These are phyloP conservation scores for Crassisporium funariophilum DNA, from an alignment of 768 basidiomycete genomes.

Conservation along the genomic window DNA sequence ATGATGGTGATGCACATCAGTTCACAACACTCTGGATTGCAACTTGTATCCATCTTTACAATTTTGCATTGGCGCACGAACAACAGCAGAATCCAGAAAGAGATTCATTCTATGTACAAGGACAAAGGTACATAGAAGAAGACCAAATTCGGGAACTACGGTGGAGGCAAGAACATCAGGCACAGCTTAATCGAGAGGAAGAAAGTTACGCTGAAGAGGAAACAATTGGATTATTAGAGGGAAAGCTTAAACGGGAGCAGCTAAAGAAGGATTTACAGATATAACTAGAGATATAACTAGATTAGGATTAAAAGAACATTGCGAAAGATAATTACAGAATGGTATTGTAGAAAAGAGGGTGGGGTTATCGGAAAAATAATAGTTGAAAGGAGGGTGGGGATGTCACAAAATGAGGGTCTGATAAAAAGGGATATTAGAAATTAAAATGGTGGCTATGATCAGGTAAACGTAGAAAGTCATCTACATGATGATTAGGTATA, in stretches of 20 bases:
- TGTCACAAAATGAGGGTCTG: no score
- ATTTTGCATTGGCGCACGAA: conserved; percentile 29
- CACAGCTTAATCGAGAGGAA: conserved; percentile 6
- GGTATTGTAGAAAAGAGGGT: background rate
- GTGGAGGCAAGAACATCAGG: conserved; percentile 3
- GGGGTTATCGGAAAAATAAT: no score
- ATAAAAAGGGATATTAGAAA: background rate
- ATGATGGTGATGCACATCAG: conserved; percentile 11
- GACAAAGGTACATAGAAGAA: conserved; percentile 6
- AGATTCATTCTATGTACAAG: conserved; percentile 5
- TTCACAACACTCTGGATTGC: conserved; percentile 29
- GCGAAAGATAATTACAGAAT: background rate
- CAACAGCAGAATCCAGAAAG: background rate
- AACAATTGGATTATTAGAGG: conserved; percentile 15
- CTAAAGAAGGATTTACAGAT: conserved; percentile 18
- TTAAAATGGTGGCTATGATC: background rate
- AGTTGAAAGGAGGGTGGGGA: no score
- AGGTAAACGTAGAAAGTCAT: background rate
- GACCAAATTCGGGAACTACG: background rate
- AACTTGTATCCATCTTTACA: conserved; percentile 32
- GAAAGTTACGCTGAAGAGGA: conserved; percentile 6
- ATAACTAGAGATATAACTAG: conserved; percentile 4
- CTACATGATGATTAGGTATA: background rate
- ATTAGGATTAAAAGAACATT: background rate
- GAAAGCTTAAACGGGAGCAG: conserved; percentile 22